Evolutionary conservation across 257 asterid genomes (phyloP).

Genomic region (Knoxia roxburghii): DNA sequence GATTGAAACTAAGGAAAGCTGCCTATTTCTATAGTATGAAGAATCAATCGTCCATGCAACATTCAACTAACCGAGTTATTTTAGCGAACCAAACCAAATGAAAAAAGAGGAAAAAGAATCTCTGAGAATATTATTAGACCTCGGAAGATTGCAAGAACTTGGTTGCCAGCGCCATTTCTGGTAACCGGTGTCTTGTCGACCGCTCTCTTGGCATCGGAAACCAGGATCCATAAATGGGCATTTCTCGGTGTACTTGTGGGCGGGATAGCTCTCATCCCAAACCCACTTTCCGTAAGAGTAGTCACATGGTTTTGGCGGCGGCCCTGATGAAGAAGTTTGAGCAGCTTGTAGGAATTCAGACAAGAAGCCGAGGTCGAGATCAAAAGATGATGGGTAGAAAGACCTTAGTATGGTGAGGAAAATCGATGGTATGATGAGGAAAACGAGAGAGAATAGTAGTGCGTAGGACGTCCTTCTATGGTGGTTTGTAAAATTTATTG

Average conservation of each 20-base stretch:
- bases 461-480: constrained; percentile 28
- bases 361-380: constrained; percentile 29
- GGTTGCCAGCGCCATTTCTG: constrained; percentile 95
- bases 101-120: neutral
- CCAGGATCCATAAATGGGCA: constrained; percentile 93
- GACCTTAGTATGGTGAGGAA: constrained; percentile 27
- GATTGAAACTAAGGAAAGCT: neutral
- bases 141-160: constrained; percentile 56
- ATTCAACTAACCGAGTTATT: neutral
- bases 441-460: constrained; percentile 24
- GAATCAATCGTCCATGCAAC: no score
- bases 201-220: constrained; percentile 63
- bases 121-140: constrained; percentile 33
- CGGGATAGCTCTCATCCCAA: constrained; percentile 47
- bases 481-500: constrained; percentile 14
- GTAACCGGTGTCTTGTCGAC: constrained; percentile 48
- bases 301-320: constrained; percentile 39
- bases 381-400: constrained; percentile 31
- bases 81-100: neutral
- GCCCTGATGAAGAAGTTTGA: neutral
- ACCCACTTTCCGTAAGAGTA: constrained; percentile 69
- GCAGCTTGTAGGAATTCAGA: constrained; percentile 27
- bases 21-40: no score
- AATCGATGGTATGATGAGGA: constrained; percentile 32
- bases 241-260: constrained; percentile 43